These are phyloP conservation scores for Stachybotrys echinatus DNA, from an alignment of 2,329 filamentous ascomycete species.

Conservation along the genomic window DNA sequence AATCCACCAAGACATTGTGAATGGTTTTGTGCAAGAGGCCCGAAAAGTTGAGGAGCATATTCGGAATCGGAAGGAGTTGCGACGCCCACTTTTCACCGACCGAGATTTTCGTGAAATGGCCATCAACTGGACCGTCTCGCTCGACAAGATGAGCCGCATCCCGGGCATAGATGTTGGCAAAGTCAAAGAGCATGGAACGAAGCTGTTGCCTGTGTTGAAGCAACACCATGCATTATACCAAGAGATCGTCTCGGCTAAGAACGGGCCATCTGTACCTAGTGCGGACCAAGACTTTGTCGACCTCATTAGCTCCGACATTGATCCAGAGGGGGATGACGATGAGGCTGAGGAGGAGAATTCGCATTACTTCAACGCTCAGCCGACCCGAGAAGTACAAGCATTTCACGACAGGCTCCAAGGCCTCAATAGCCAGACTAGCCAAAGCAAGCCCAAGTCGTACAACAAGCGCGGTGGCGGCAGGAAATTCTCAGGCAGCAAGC, in stretches of 20 bases:
- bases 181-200: constrained; percentile 55
- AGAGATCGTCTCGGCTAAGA: constrained; percentile 40
- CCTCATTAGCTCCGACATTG: constrained; percentile 43
- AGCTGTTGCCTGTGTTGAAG: constrained; percentile 55
- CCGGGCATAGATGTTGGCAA: constrained; percentile 57
- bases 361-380: constrained; percentile 36
- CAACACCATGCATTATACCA: constrained; percentile 40
- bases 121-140: constrained; percentile 57
- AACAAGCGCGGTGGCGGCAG: constrained; percentile 20
- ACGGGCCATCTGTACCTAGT: constrained; percentile 15
- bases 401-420: constrained; percentile 25
- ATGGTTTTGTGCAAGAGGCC: constrained; percentile 59
- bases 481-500: constrained; percentile 19
- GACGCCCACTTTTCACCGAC: constrained; percentile 62
- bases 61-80: constrained; percentile 52
- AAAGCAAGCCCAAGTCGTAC: constrained; percentile 10
- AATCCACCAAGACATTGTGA: constrained; percentile 58
- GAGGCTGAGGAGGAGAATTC: constrained; percentile 35
- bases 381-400: constrained; percentile 24
- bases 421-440: constrained; percentile 18
- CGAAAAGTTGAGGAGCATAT: constrained; percentile 55
- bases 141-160: constrained; percentile 59
- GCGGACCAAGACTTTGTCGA: constrained; percentile 43
- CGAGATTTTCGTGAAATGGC: constrained; percentile 68
- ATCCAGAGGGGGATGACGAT: constrained; percentile 31